Percentiles rank a stretch among this genome's conserved stretches.
Evolutionary conservation across 1,139 yeast species (phyloP).

Genomic region (Kodamaea derodonti): DNA sequence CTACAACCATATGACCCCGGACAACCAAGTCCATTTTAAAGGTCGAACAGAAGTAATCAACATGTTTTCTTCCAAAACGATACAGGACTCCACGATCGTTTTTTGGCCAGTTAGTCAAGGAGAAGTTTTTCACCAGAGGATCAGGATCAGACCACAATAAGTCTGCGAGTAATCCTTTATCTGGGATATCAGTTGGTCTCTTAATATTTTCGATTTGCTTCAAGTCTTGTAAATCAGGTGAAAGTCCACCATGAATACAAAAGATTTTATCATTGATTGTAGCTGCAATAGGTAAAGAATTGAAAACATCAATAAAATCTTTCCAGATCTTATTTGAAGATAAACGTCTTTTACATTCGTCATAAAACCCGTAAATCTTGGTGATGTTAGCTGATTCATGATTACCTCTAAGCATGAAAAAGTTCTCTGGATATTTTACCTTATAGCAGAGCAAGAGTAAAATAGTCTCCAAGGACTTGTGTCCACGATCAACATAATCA

Average conservation of each 20-base stretch:
- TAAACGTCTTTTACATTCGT: conserved; percentile 77
- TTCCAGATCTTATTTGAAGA: conserved; percentile 69
- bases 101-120: conserved; percentile 61
- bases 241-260: conserved; percentile 87
- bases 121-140: conserved; percentile 42
- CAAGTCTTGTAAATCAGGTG: conserved; percentile 66
- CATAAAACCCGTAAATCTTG: conserved; percentile 82
- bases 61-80: conserved; percentile 72
- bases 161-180: conserved; percentile 75
- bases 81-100: conserved; percentile 87
- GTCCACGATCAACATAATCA: conserved; percentile 84
- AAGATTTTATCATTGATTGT: conserved; percentile 80
- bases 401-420: conserved; percentile 79
- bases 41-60: conserved; percentile 62
- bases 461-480: conserved; percentile 78
- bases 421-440: conserved; percentile 78
- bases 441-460: conserved; percentile 68
- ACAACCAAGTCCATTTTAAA: conserved; percentile 79
- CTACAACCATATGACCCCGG: conserved; percentile 91
- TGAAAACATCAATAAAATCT: conserved; percentile 73
- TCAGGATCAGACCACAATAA: conserved; percentile 89
- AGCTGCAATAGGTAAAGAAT: conserved; percentile 83
- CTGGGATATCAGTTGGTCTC: conserved; percentile 88
- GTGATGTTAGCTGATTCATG: conserved; percentile 85
- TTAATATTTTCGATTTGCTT: conserved; percentile 66